Conservation (phyloP, 2,329 filamentous ascomycete species). For the Stachybotrys elegans region DNA sequence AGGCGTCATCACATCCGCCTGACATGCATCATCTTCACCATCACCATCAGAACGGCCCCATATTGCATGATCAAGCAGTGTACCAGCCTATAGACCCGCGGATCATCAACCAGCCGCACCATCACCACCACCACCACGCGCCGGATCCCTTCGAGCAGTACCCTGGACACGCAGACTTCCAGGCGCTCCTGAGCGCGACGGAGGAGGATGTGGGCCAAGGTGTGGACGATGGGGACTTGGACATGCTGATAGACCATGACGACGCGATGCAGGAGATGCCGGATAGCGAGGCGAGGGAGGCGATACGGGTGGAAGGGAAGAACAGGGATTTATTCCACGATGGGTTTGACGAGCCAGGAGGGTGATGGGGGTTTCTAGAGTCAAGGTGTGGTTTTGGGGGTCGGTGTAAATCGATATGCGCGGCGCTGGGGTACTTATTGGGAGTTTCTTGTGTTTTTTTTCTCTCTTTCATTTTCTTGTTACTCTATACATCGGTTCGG, state of each 20-base stretch:
- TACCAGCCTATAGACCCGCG: conserved; percentile 57
- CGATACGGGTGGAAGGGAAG: conserved; percentile 14
- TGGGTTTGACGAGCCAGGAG: conserved; percentile 17
- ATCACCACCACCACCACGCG: conserved; percentile 23
- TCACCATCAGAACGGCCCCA: conserved; percentile 26
- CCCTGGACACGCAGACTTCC: conserved; percentile 44
- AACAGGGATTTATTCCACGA: conserved; percentile 23
- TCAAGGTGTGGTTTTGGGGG: no score
- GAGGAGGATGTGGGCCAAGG: conserved; percentile 31
- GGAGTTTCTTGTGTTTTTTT: no score
- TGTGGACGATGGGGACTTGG: conserved; percentile 44
- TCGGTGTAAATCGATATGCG: no score
- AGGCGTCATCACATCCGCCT: conserved; percentile 12
- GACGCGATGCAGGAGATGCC: conserved; percentile 36
- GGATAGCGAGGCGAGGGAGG: conserved; percentile 9
- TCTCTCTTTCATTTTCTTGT: no score
- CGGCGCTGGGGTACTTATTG: no score
- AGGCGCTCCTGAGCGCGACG: conserved; percentile 46
- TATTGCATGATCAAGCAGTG: conserved; percentile 28
- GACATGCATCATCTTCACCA: conserved; percentile 14
- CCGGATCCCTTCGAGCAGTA: conserved; percentile 35
- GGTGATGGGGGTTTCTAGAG: conserved; percentile 8
- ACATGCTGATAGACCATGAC: conserved; percentile 46
- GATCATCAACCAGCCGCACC: conserved; percentile 43
- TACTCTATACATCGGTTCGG: no score